Evolutionary conservation across 768 basidiomycete genomes (phyloP).

Genomic region (Clitopilus passeckerianus): DNA sequence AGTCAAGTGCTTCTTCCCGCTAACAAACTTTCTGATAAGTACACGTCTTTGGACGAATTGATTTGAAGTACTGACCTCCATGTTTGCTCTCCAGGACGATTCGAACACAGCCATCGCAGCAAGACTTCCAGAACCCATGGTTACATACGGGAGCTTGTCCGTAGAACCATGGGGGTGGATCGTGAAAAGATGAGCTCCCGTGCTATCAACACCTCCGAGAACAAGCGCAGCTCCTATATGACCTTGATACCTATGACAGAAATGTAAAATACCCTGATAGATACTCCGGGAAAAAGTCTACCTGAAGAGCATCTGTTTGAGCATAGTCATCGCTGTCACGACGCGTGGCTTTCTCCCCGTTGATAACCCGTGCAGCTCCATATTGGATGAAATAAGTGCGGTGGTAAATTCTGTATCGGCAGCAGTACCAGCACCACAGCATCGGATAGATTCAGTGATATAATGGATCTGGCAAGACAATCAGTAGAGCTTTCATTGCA

Average conservation of each 20-base stretch:
- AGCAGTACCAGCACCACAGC: constrained; percentile 99
- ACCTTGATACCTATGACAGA: constrained; percentile 72
- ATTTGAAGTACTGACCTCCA: constrained; percentile 53
- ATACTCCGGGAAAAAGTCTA: constrained; percentile 23
- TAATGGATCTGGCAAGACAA: constrained; percentile 77
- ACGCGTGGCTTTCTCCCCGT: constrained; percentile 91
- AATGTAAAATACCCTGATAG: not conserved
- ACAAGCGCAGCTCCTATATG: constrained; percentile 94
- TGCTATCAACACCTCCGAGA: constrained; percentile 92
- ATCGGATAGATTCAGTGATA: constrained; percentile 91
- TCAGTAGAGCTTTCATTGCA: not conserved
- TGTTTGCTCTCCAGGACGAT: constrained; percentile 71
- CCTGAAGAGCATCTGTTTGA: constrained; percentile 94
- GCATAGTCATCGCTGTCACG: constrained; percentile 98
- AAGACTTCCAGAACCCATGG: constrained; percentile 95
- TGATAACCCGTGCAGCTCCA: constrained; percentile 87
- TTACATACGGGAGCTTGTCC: constrained; percentile 97
- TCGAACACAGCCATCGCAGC: constrained; percentile 99
- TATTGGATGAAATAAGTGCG: constrained; percentile 92
- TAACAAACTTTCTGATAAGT: constrained; percentile 21
- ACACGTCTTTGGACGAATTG: not conserved
- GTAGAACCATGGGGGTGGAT: constrained; percentile 96
- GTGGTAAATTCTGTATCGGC: constrained; percentile 97
- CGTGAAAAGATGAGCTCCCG: constrained; percentile 93
- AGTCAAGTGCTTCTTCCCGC: constrained; percentile 74